These are phyloP conservation scores for Lodderomyces metapsilosis DNA, from an alignment of 1,139 yeast species.

Conservation along the genomic window DNA sequence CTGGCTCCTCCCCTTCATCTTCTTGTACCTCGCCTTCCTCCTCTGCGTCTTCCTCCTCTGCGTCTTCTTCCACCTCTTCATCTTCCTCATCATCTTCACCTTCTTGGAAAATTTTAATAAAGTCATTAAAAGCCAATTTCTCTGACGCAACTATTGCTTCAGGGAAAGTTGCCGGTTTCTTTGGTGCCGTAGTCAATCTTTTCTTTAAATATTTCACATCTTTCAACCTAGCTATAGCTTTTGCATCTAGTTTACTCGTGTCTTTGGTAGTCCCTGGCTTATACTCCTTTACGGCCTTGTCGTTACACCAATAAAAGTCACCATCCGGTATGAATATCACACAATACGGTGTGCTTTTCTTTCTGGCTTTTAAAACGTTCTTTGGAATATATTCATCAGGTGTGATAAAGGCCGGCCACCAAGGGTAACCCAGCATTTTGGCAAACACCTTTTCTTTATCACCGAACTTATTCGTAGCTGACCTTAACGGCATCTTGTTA, in stretches of 20 bases:
- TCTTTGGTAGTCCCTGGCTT: conserved; percentile 6
- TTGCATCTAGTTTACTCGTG: conserved; percentile 1
- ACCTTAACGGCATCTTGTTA: conserved; percentile 9
- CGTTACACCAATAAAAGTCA: conserved; percentile 47
- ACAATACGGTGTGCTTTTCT: conserved; percentile 40
- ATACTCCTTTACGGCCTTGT: conserved; percentile 35
- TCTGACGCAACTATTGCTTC: conserved; percentile 44
- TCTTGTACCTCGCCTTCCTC: conserved; percentile 11
- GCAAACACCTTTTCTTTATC: conserved; percentile 33
- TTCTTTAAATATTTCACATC: conserved; percentile 7
- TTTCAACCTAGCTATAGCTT: not conserved
- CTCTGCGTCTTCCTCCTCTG: conserved; percentile 24
- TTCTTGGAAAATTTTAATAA: conserved; percentile 32
- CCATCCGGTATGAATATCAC: conserved; percentile 52
- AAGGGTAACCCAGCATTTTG: conserved; percentile 49
- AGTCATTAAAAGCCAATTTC: conserved; percentile 37
- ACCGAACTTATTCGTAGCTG: not conserved
- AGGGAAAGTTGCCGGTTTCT: conserved; percentile 16
- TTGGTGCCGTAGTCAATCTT: conserved; percentile 14
- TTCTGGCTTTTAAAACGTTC: conserved; percentile 36
- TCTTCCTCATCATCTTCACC: conserved; percentile 27
- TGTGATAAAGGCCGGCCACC: conserved; percentile 52
- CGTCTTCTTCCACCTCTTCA: conserved; percentile 31
- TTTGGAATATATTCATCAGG: conserved; percentile 40
- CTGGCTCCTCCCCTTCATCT: conserved; percentile 3